Percentiles rank a stretch among this genome's conserved stretches.
These are phyloP conservation scores for Pyrus hybrid DNA, from an alignment of 331 rosid species.

Conservation along the genomic window DNA sequence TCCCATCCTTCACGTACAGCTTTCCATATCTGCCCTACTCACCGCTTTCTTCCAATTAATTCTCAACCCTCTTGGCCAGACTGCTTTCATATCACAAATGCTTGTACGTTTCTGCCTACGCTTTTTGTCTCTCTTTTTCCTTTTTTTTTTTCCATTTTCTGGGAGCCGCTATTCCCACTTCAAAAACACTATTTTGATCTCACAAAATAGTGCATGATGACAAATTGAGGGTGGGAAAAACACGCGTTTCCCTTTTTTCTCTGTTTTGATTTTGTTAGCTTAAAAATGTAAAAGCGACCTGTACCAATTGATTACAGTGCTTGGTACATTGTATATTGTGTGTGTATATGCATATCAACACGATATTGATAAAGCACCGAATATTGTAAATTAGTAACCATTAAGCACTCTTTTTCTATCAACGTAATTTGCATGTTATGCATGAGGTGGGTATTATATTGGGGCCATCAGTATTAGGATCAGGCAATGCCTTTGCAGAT, in stretches of 20 bases:
- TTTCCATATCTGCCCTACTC: constrained; percentile 8
- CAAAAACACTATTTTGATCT: not conserved
- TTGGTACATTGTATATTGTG: not conserved
- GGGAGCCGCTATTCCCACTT: not conserved
- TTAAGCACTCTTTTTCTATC: not conserved
- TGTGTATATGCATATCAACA: not conserved
- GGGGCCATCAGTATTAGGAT: constrained; percentile 48
- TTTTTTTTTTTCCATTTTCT: not conserved
- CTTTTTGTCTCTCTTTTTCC: not conserved
- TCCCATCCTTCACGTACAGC: constrained; percentile 22
- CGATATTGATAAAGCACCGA: not conserved
- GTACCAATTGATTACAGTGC: not conserved
- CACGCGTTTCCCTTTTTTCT: not conserved
- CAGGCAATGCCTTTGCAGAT: not conserved
- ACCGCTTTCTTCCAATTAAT: constrained; percentile 7
- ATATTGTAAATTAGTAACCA: not conserved
- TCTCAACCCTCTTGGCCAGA: constrained; percentile 36
- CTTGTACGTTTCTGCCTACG: constrained; percentile 23
- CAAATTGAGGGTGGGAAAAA: not conserved
- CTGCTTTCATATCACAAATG: constrained; percentile 40
- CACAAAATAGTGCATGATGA: not conserved
- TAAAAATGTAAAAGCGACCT: not conserved
- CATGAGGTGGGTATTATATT: constrained; percentile 34
- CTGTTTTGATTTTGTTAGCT: not conserved
- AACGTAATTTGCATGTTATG: not conserved